Evolutionary conservation across 768 basidiomycete species (phyloP).

Genomic region (Royoungia palumana): DNA sequence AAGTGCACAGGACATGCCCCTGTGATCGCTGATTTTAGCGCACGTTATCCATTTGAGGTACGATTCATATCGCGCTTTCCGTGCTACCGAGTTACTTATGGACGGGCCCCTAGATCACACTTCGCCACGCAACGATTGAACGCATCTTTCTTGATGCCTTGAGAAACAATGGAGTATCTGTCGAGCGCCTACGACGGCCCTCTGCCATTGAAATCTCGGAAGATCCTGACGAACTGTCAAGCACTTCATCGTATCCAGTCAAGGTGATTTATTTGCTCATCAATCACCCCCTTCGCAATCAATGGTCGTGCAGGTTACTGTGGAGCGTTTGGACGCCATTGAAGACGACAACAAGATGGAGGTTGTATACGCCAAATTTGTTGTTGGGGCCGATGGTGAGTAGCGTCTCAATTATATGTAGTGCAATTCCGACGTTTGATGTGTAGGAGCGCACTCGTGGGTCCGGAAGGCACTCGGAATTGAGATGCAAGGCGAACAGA

Average conservation of each 20-base stretch:
- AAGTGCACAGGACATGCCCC: conserved; percentile 38
- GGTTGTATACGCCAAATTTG: conserved; percentile 32
- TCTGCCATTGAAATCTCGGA: conserved; percentile 31
- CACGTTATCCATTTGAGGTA: too few relatives aligned
- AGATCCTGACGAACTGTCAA: conserved; percentile 37
- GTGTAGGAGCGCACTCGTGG: conserved; percentile 44
- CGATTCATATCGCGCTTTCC: too few relatives aligned
- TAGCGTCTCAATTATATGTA: neutral
- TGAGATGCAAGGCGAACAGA: conserved; percentile 47
- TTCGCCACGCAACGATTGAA: conserved; percentile 44
- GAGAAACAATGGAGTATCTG: conserved; percentile 24
- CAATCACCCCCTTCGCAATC: neutral
- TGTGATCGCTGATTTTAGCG: conserved; percentile 42
- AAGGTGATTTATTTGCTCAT: conserved; percentile 15
- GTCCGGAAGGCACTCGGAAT: conserved; percentile 44
- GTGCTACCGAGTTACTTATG: neutral
- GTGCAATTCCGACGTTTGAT: neutral
- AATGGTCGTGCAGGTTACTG: conserved; percentile 16
- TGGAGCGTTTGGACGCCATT: conserved; percentile 21
- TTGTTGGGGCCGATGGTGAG: conserved; percentile 36
- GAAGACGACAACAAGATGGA: conserved; percentile 33
- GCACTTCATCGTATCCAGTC: conserved; percentile 28
- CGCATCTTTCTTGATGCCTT: conserved; percentile 42
- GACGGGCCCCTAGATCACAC: conserved; percentile 24
- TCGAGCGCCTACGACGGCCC: conserved; percentile 37